Evolutionary conservation across 1,284 basidiomycete species (phyloP).

Genomic region (Sporisorium reilianum): DNA sequence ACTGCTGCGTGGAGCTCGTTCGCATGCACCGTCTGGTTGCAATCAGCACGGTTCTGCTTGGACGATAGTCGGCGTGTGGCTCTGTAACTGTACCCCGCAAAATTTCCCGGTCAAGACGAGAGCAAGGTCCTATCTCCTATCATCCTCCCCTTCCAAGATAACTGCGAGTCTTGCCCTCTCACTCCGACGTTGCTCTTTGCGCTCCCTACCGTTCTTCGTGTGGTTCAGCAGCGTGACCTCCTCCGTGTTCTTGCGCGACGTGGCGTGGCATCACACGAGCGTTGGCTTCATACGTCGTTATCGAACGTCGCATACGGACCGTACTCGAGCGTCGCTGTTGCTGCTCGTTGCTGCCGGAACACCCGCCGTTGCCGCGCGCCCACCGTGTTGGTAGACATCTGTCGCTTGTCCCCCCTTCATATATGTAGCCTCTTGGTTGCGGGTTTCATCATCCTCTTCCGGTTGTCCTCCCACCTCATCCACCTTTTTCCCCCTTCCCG

Average conservation of each 20-base stretch:
- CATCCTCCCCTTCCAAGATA: constrained; percentile 19
- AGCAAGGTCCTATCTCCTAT: constrained; percentile 36
- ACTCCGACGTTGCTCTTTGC: background rate
- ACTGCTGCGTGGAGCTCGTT: background rate
- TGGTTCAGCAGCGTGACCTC: background rate
- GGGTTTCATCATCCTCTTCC: background rate
- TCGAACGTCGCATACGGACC: constrained; percentile 4
- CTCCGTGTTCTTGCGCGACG: background rate
- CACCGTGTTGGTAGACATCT: background rate
- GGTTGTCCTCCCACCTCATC: background rate
- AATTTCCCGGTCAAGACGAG: background rate
- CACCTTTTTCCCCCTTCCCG: background rate
- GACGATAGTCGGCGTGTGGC: too few species aligned
- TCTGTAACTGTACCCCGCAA: constrained; percentile 18
- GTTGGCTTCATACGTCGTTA: background rate
- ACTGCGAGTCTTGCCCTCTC: background rate
- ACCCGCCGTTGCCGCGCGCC: background rate
- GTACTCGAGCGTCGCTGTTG: constrained; percentile 2
- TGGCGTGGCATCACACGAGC: background rate
- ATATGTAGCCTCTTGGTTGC: constrained; percentile 1
- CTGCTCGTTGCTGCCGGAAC: background rate
- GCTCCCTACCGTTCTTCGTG: background rate
- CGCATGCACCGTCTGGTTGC: background rate
- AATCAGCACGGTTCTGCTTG: constrained; percentile 3
- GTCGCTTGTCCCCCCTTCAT: background rate